Evolutionary conservation across 305 asterid genomes (phyloP), one percentile per base, ranked within the genome.

Genomic region (Nicotiana rustica): DNA sequence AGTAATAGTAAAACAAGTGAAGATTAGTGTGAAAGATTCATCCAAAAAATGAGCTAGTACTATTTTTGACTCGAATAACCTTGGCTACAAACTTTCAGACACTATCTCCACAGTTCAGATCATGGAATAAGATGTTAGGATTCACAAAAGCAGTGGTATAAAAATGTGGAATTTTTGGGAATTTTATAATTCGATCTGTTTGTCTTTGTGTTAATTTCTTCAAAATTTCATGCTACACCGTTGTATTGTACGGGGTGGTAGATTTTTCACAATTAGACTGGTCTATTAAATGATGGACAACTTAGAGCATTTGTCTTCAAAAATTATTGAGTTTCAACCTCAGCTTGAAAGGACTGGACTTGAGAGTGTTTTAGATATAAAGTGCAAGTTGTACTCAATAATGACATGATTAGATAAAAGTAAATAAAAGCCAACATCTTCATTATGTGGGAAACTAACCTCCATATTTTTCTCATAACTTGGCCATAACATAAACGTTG

Each of bases 401-500:
- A 59, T 59, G 65, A 59, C 12, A 59, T n/a, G 65, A 59, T n/a
- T 59, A n/a, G 65, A 2, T 59, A 59, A n/a, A n/a, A 59, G 65
- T 59, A n/a, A 59, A 59, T 4, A 59, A 59, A 59, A n/a, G 65
- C 65, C 65, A 59, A 56, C 25, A 0, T 59, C 65, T 59, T 59
- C 65, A n/a, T 57, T 57, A 15, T 15, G 64, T 14, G 57, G 57
- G 3, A 52, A 52, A 1, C 57, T 13, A 52, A 52, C 15, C 57
- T 17, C 64, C 64, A 57, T 17, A 10, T 57, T 57, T 17, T 57
- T 4, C 64, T 4, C 65, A 59, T 59, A 56, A 15, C 61, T 59
- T 59, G 65, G 65, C 65, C 65, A 59, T 59, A 6, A n/a, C 65
- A 59, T 59, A 59, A n/a, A n/a, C 25, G 12, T 59, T 59, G 65